Evolutionary conservation across 73 alveolate species (phyloP).

Genomic region (Tetrahymena elliotti): DNA sequence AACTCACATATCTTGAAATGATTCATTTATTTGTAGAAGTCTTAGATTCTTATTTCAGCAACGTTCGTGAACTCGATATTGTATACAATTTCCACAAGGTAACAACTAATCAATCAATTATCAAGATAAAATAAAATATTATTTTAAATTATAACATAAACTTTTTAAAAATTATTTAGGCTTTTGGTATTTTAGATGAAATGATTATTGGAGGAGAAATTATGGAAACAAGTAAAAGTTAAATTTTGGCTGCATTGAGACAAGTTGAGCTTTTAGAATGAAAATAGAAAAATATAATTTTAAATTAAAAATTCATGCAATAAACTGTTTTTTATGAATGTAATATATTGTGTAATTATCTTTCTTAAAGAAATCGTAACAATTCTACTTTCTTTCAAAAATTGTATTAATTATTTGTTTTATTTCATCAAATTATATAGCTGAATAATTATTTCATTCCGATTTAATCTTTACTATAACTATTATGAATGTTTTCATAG

Average conservation of each 20-base stretch:
- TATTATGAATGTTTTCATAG: no score
- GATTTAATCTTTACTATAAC: no score
- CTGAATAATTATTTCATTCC: no score
- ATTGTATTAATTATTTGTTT: no score
- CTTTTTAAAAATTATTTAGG: conserved; percentile 44
- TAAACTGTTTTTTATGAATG: background rate
- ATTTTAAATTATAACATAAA: no score
- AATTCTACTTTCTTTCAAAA: no score
- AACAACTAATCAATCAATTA: background rate
- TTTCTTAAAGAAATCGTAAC: background rate
- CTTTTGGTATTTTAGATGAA: conserved; percentile 95
- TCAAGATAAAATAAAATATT: background rate
- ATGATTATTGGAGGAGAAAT: conserved; percentile 87
- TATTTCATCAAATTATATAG: no score
- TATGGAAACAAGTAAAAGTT: conserved; percentile 79
- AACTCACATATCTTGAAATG: conserved; percentile 88
- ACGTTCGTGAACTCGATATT: conserved; percentile 98
- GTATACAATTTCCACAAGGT: conserved; percentile 95
- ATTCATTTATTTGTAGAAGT: conserved; percentile 93
- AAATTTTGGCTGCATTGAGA: background rate
- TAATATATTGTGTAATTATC: background rate
- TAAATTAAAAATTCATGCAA: no score
- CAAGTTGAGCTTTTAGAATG: background rate
- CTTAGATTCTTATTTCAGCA: conserved; percentile 95
- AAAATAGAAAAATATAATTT: background rate